These are phyloP conservation scores for Alternaria sp. DNA, from an alignment of 2,329 filamentous ascomycete genomes.

Conservation along the genomic window DNA sequence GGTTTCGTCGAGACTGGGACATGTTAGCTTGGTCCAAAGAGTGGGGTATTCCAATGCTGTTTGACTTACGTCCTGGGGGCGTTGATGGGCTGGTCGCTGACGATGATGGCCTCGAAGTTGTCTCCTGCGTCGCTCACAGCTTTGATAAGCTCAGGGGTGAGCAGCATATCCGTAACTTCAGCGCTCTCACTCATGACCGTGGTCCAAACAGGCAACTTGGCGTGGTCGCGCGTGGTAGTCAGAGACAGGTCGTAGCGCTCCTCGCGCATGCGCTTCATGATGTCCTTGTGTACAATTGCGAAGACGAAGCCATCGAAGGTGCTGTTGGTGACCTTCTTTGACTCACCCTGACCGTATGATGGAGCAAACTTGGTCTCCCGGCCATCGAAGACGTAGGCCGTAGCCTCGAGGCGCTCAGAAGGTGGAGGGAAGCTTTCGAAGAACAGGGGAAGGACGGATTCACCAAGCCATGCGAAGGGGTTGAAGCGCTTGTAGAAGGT, in stretches of 20 bases:
- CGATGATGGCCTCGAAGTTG: constrained; percentile 82
- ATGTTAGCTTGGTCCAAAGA: constrained; percentile 11
- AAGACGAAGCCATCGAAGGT: constrained; percentile 91
- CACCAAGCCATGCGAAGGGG: constrained; percentile 72
- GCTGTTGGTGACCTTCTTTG: constrained; percentile 69
- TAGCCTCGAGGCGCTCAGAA: constrained; percentile 77
- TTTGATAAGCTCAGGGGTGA: constrained; percentile 87
- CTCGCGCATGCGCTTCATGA: constrained; percentile 88
- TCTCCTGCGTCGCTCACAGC: constrained; percentile 79
- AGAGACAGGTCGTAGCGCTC: constrained; percentile 95
- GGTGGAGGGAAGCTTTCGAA: constrained; percentile 78
- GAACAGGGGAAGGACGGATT: constrained; percentile 77
- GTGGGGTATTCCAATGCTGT: not conserved
- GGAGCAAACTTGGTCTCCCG: constrained; percentile 82
- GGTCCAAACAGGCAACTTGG: constrained; percentile 87
- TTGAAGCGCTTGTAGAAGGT: constrained; percentile 88
- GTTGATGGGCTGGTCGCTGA: constrained; percentile 88
- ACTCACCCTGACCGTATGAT: constrained; percentile 67
- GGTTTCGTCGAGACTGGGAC: constrained; percentile 79
- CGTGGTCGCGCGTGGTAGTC: constrained; percentile 90
- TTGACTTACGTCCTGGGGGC: constrained; percentile 80
- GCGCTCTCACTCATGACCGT: constrained; percentile 98
- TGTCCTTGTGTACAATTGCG: constrained; percentile 93
- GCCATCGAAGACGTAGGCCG: constrained; percentile 89
- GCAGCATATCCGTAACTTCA: constrained; percentile 86